Conservation (phyloP, 1,284 basidiomycete species). For the Gomphus sp. region DNA sequence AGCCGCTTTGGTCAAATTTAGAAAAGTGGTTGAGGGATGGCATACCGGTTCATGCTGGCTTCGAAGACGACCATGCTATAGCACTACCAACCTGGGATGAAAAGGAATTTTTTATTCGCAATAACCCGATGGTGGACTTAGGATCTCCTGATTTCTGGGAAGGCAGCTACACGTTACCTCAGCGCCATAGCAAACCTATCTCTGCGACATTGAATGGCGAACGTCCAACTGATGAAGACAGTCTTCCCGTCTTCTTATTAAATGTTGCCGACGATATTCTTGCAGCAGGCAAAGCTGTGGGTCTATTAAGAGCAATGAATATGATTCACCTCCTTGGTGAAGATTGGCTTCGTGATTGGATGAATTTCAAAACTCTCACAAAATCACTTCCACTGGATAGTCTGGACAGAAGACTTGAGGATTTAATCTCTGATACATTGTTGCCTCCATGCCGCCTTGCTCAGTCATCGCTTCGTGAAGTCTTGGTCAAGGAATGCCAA, state of each 20-base stretch:
- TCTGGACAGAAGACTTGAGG: conserved; percentile 18
- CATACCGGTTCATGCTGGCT: conserved; percentile 41
- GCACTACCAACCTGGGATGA: conserved; percentile 37
- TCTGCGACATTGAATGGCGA: conserved; percentile 16
- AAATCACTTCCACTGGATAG: not conserved
- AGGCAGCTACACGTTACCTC: conserved; percentile 55
- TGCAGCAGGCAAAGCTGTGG: conserved; percentile 71
- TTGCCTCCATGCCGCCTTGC: conserved; percentile 46
- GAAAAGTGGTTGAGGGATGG: conserved; percentile 68
- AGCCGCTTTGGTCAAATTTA: conserved; percentile 68
- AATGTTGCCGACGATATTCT: conserved; percentile 51
- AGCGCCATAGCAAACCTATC: conserved; percentile 24
- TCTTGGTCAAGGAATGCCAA: conserved; percentile 63
- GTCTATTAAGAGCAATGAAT: conserved; percentile 49
- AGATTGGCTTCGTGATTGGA: conserved; percentile 25
- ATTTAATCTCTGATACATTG: conserved; percentile 54
- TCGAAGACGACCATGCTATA: conserved; percentile 18
- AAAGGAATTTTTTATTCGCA: conserved; percentile 68
- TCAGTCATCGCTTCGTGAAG: conserved; percentile 45
- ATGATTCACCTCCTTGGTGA: conserved; percentile 25
- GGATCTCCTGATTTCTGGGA: conserved; percentile 73
- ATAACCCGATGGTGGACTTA: conserved; percentile 33
- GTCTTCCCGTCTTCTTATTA: conserved; percentile 52
- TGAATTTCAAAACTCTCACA: not conserved
- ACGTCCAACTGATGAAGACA: conserved; percentile 20